These are phyloP conservation scores for Discostella pseudostelligera DNA, from an alignment of 108 stramenopile species.

Conservation along the genomic window DNA sequence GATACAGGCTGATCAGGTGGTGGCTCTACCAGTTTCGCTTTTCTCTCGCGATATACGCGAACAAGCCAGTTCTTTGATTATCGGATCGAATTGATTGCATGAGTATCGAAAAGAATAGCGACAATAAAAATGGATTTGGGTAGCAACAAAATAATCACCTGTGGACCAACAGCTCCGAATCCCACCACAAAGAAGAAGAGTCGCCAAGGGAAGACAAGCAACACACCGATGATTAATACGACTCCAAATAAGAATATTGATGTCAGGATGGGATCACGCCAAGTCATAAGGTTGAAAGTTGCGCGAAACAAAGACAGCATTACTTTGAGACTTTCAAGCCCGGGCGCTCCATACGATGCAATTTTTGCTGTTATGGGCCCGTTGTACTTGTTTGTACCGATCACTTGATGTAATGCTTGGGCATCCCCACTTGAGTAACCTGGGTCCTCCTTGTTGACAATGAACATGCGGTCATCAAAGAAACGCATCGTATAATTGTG, in stretches of 20 bases:
- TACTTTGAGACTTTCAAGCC: slow-evolving; percentile 27
- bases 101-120: too few relatives aligned
- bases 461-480: slow-evolving; percentile 38
- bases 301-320: slow-evolving; percentile 45
- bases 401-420: slow-evolving; percentile 13
- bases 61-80: slow-evolving; percentile 12
- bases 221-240: slow-evolving; percentile 31
- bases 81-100: background rate
- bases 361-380: slow-evolving; percentile 34
- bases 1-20: background rate
- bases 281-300: slow-evolving; percentile 62
- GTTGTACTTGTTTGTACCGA: slow-evolving; percentile 31
- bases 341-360: slow-evolving; percentile 16
- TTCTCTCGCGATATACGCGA: slow-evolving; percentile 1
- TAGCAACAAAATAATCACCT: slow-evolving; percentile 38
- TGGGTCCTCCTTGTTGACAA: slow-evolving; percentile 19
- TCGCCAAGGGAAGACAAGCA: slow-evolving; percentile 78
- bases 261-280: slow-evolving; percentile 77
- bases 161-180: slow-evolving; percentile 65
- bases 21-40: background rate
- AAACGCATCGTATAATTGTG: slow-evolving; percentile 22
- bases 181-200: slow-evolving; percentile 58
- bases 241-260: slow-evolving; percentile 44
- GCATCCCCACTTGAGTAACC: slow-evolving; percentile 8
- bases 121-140: background rate